These are phyloP conservation scores for Pseudophaeomoniella oleicola DNA, from an alignment of 2,329 filamentous ascomycete genomes.

Conservation along the genomic window DNA sequence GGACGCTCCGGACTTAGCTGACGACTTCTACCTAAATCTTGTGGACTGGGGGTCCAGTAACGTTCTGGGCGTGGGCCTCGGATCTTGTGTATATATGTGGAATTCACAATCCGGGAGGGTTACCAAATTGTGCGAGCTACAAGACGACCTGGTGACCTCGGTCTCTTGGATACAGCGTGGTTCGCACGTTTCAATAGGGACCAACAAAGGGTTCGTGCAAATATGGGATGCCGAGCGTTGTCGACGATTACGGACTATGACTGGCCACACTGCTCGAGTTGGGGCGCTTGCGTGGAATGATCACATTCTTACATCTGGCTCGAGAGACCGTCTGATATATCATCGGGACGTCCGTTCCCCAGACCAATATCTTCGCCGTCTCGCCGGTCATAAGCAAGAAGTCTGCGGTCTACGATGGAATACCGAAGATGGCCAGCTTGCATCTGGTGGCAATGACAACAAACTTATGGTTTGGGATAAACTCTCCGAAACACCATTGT, in stretches of 20 bases:
- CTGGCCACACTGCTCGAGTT: conserved; percentile 82
- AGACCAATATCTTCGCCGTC: conserved; percentile 73
- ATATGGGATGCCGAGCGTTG: conserved; percentile 93
- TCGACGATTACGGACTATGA: conserved; percentile 84
- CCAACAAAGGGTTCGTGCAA: conserved; percentile 83
- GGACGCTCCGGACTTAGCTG: conserved; percentile 86
- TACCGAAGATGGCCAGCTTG: conserved; percentile 83
- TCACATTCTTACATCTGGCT: conserved; percentile 91
- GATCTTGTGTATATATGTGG: conserved; percentile 96
- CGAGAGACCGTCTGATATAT: conserved; percentile 81
- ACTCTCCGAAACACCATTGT: conserved; percentile 77
- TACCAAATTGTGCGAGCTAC: conserved; percentile 82
- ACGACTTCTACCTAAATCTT: conserved; percentile 95
- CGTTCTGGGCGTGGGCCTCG: conserved; percentile 80
- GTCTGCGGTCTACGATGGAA: conserved; percentile 97
- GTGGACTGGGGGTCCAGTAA: conserved; percentile 97
- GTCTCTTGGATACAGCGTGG: conserved; percentile 98
- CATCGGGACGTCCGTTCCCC: conserved; percentile 90
- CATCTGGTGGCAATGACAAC: conserved; percentile 95
- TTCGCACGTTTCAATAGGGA: conserved; percentile 89
- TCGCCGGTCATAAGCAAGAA: conserved; percentile 94
- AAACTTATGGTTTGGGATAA: conserved; percentile 99
- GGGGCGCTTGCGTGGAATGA: conserved; percentile 96
- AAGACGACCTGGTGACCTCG: conserved; percentile 88
- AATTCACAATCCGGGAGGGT: conserved; percentile 83